Conservation (phyloP, 2,329 filamentous ascomycete species). For the Calonectria naviculata region DNA sequence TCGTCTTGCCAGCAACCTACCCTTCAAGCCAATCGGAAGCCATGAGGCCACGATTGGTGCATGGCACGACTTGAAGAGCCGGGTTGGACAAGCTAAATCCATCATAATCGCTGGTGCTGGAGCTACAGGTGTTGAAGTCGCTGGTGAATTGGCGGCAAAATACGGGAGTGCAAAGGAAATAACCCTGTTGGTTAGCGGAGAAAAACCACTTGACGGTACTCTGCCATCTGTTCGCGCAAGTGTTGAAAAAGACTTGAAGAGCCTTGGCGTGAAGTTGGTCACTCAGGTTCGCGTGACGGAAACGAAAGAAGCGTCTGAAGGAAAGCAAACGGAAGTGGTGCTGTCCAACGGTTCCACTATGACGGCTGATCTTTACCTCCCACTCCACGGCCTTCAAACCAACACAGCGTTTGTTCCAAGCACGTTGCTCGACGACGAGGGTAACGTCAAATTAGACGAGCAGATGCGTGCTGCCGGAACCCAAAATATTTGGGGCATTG, state of each 20-base stretch:
- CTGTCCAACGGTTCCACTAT: constrained; percentile 45
- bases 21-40: constrained; percentile 60
- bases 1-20: constrained; percentile 51
- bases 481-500: constrained; percentile 54
- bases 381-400: constrained; percentile 54
- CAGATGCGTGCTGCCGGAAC: constrained; percentile 45
- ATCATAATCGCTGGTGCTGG: constrained; percentile 54
- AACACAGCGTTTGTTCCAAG: constrained; percentile 55
- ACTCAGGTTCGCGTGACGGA: constrained; percentile 46
- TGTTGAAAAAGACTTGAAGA: constrained; percentile 35
- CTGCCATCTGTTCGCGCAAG: constrained; percentile 45
- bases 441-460: constrained; percentile 47
- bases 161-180: constrained; percentile 44
- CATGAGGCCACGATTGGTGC: constrained; percentile 53
- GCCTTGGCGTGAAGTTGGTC: constrained; percentile 43
- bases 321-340: constrained; percentile 33
- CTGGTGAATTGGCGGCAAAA: constrained; percentile 48
- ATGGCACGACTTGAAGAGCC: constrained; percentile 45
- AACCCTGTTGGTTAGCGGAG: constrained; percentile 37
- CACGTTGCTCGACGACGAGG: constrained; percentile 44
- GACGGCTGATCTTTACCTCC: constrained; percentile 54
- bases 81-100: constrained; percentile 37
- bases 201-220: constrained; percentile 29
- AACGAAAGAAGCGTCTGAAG: constrained; percentile 10
- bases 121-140: constrained; percentile 51